phyloP scores from a whole-genome alignment of 176 grass and related monocot species.

The Phoenix dactylifera region DNA sequence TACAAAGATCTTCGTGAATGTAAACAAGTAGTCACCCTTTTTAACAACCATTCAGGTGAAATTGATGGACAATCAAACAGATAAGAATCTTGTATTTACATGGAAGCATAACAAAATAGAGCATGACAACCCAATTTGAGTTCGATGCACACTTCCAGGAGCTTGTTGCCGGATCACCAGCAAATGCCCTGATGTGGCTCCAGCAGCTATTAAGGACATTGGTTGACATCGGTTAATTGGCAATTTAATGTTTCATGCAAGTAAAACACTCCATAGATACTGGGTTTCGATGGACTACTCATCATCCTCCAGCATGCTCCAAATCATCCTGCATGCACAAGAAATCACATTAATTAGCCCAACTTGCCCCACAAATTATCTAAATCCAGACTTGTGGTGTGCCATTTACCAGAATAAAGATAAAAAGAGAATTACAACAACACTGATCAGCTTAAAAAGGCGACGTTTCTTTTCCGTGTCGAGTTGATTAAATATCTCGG shows the following conservation, averaged over 20 bases:
- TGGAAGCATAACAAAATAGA: not conserved
- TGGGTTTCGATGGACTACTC: conserved; percentile 18
- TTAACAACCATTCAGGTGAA: not conserved
- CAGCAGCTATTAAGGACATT: no score
- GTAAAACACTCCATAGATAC: no score
- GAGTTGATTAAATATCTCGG: conserved; percentile 94
- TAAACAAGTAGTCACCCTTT: no score
- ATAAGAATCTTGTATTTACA: not conserved
- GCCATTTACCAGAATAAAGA: conserved; percentile 70
- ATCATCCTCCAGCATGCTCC: conserved; percentile 68
- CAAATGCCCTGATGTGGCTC: no score
- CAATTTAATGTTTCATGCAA: no score
- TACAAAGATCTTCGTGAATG: no score
- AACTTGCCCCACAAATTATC: not conserved
- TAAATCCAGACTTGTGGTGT: not conserved
- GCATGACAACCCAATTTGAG: not conserved
- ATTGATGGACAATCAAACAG: not conserved
- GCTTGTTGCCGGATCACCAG: no score
- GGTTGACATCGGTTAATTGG: no score
- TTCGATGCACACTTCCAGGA: not conserved
- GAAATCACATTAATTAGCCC: conserved; percentile 5
- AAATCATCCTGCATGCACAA: conserved; percentile 77
- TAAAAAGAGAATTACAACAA: conserved; percentile 65
- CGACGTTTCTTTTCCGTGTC: conserved; percentile 70
- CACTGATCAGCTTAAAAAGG: conserved; percentile 70